Evolutionary conservation across 169 alveolate species (phyloP).

Genomic region (Cryptosporidium sp.): DNA sequence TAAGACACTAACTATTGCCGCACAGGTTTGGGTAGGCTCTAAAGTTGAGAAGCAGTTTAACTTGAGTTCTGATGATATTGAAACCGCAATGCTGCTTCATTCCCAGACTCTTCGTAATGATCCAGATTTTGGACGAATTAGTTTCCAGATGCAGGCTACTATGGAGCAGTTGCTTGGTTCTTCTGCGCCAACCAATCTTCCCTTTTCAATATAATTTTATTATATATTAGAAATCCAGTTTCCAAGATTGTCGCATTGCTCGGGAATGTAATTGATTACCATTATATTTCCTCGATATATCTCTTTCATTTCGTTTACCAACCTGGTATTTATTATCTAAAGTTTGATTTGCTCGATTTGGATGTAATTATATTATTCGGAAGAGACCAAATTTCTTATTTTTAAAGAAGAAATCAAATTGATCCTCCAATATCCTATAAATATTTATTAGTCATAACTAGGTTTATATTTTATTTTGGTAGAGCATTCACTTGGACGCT

Average conservation of each 20-base stretch:
- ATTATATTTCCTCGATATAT: not conserved
- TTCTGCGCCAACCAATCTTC: constrained; percentile 68
- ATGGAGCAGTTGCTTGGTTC: constrained; percentile 73
- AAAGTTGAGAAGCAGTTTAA: constrained; percentile 86
- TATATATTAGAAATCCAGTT: constrained; percentile 42
- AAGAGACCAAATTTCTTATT: too few relatives aligned
- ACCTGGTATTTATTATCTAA: not conserved
- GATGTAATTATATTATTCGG: not conserved
- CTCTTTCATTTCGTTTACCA: not conserved
- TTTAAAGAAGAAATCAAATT: not conserved
- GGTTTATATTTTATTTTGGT: not conserved
- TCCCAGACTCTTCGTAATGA: constrained; percentile 78
- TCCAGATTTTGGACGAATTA: constrained; percentile 79
- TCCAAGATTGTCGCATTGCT: constrained; percentile 16
- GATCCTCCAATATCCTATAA: not conserved
- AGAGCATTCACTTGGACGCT: not conserved
- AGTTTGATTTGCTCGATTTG: not conserved
- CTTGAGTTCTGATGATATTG: constrained; percentile 85
- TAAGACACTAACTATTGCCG: constrained; percentile 83
- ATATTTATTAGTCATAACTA: too few relatives aligned
- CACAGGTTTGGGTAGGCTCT: constrained; percentile 88
- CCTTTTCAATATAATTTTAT: constrained; percentile 58
- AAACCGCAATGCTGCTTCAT: constrained; percentile 81
- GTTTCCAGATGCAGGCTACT: constrained; percentile 78
- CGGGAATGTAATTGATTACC: constrained; percentile 9